Conservation (phyloP, 306 rosid species). For the Elaeagnus macrophylla region DNA sequence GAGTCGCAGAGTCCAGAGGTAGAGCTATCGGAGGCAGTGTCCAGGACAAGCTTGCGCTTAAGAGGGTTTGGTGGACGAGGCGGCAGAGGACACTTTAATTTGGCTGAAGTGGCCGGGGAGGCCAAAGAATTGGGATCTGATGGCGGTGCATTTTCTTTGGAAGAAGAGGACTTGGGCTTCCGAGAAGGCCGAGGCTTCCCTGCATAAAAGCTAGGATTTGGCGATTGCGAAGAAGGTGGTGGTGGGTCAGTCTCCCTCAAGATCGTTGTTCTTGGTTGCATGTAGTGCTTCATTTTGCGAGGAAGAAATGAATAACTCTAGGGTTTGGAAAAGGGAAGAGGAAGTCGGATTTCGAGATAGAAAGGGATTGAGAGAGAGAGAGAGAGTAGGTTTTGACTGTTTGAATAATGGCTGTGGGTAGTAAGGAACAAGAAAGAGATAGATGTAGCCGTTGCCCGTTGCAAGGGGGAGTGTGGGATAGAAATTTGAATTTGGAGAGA, state of each 20-base stretch:
- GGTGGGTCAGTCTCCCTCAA: conserved; percentile 57
- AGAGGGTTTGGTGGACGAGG: conserved; percentile 94
- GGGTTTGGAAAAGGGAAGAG: background rate
- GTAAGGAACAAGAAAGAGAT: conserved; percentile 9
- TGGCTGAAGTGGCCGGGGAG: conserved; percentile 37
- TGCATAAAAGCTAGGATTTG: conserved; percentile 35
- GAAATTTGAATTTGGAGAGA: conserved; percentile 6
- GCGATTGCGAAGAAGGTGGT: conserved; percentile 11
- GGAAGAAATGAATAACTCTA: background rate
- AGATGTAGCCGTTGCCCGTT: conserved; percentile 4
- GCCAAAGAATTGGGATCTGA: conserved; percentile 43
- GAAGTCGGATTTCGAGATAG: background rate
- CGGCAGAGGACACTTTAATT: conserved; percentile 66
- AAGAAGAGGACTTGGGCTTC: conserved; percentile 30
- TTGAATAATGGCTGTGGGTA: conserved; percentile 2
- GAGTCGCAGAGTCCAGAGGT: conserved; percentile 53
- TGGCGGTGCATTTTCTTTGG: conserved; percentile 79
- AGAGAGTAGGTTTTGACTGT: conserved; percentile 2
- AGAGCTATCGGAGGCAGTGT: conserved; percentile 38
- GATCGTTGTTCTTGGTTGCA: conserved; percentile 62
- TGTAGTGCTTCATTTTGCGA: conserved; percentile 52
- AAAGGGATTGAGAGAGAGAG: background rate
- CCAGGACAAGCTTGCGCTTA: conserved; percentile 73
- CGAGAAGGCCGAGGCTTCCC: conserved; percentile 46
- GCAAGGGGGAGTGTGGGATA: background rate